Conservation (phyloP, 208 protist genomes). For the Trichomonas vaginalis region DNA sequence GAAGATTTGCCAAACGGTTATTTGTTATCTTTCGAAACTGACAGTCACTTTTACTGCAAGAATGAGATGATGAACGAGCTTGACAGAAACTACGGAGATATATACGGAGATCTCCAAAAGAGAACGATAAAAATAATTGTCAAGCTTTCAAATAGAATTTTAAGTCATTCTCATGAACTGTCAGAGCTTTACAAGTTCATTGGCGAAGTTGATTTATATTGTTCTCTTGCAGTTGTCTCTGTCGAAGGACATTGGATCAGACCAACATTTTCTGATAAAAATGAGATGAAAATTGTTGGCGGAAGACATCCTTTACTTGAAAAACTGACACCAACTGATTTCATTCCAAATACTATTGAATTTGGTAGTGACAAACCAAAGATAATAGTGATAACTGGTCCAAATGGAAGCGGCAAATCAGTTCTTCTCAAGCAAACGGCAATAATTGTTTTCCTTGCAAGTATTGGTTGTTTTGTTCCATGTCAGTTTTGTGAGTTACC, state of each 20-base stretch:
- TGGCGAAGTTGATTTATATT: background rate
- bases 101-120: background rate
- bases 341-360: background rate
- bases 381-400: background rate
- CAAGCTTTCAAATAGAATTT: background rate
- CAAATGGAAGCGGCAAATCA: conserved; percentile 11
- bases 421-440: background rate
- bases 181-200: background rate
- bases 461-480: conserved; percentile 16
- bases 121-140: background rate
- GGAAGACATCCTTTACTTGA: conserved; percentile 3
- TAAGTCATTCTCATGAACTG: background rate
- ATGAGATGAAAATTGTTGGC: background rate
- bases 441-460: background rate
- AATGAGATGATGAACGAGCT: background rate
- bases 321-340: background rate
- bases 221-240: background rate
- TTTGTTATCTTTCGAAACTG: background rate
- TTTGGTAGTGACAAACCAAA: background rate
- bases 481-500: background rate
- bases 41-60: background rate
- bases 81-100: background rate
- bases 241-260: background rate
- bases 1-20: background rate
- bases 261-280: background rate